Evolutionary conservation across 1,284 basidiomycete species (phyloP).

Genomic region (Sanghuangporus weigelae): DNA sequence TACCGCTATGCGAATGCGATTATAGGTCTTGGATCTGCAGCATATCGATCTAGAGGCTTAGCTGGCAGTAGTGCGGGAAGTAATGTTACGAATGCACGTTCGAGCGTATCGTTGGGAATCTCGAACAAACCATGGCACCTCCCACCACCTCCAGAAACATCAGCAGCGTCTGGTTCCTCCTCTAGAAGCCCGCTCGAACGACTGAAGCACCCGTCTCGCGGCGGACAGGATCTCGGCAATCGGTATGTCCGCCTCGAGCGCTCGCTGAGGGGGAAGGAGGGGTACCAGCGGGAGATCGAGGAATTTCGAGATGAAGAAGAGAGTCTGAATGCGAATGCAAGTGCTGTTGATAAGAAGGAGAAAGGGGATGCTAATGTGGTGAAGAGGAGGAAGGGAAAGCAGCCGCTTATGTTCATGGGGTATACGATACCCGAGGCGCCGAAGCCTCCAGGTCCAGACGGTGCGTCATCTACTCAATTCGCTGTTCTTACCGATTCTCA

Average conservation of each 20-base stretch:
- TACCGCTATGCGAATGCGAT: too few species aligned
- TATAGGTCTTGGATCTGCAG: too few species aligned
- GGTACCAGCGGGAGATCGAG: slow-evolving; percentile 30
- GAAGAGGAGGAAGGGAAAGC: slow-evolving; percentile 11
- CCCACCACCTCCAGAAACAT: background rate
- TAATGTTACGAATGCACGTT: background rate
- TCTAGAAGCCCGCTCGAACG: slow-evolving; percentile 2
- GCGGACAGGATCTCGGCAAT: slow-evolving; percentile 45
- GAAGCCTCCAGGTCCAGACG: slow-evolving; percentile 55
- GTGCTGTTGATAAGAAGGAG: background rate
- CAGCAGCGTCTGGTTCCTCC: background rate
- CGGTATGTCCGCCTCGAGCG: slow-evolving; percentile 53
- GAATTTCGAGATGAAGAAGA: slow-evolving; percentile 18
- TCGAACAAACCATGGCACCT: background rate
- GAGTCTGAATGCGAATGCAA: background rate
- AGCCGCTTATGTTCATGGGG: slow-evolving; percentile 41
- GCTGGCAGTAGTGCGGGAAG: background rate
- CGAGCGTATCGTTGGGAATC: background rate
- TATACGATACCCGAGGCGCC: slow-evolving; percentile 57
- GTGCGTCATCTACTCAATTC: slow-evolving; percentile 33
- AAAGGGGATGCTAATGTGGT: background rate
- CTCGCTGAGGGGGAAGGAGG: slow-evolving; percentile 42
- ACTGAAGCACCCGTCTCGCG: slow-evolving; percentile 22
- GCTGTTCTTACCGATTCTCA: background rate
- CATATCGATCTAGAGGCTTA: background rate